Base-by-base conservation (phyloP, 768 basidiomycete species). In the Macrolepiota albuminosa region DNA sequence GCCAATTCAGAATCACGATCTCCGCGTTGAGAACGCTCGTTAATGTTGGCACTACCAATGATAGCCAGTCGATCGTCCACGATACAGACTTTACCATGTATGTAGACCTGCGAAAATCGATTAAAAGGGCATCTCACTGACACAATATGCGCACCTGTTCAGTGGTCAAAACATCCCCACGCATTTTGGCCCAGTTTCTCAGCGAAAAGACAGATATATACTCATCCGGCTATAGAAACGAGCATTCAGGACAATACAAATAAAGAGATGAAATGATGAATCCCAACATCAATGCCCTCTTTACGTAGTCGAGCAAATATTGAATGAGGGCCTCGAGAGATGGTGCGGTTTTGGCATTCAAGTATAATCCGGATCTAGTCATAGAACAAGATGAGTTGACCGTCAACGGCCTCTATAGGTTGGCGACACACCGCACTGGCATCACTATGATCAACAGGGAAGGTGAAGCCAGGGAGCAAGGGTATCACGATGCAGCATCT, bases 1-100 rank as follows among this genome's bases (percentile, higher is more conserved):
- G 94, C 93, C 37, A 98, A 72, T 70, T 99, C 97, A 2, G 96
- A 98, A 72, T 99, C 97, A 33, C 97, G 87, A 71, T 99, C 96
- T 26, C 97, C 97, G 33, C 93, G 82, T 69, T 93, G 92, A 14
- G 93, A 96, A 40, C 97, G 86, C 70, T 99, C 97, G 69, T 99
- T 98, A 77, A 99, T 94, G 71, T 97, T 98, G 18, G 96, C 96
- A 57, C 93, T 95, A 16, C 94, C 94, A 63, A 97, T 97, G 68
- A 97, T 94, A 36, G 85, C 94, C 59, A 95, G 76, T 55, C 97
- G 86, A 70, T 99, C 96, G 70, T 99, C 97, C 5, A 98, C 95
- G 57, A 98, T 87, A 66, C 88, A 88, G 21, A 87, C 83, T 77
- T 94, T 93, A 48, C 82, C 90, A 69, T 96, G 94, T 62, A 96